A percentile compares a stretch with the other conserved stretches of the same genome.
Conservation (phyloP, 106 monocot species). For the Dioscorea alata region DNA sequence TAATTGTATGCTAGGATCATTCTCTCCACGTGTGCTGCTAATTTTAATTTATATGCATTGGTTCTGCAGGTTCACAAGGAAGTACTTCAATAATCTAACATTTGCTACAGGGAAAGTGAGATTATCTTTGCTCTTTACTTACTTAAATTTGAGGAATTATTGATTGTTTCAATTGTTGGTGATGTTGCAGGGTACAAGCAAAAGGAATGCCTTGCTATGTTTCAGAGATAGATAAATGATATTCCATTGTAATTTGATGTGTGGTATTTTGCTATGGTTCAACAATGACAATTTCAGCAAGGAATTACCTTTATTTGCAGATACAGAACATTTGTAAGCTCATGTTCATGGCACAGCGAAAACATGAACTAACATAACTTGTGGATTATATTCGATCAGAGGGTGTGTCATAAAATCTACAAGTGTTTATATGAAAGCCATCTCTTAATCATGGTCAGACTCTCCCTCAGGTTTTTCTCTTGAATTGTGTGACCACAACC, state of each 20-base stretch:
- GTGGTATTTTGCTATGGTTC: too few relatives aligned
- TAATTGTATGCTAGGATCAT: not conserved
- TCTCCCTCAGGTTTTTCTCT: constrained; percentile 33
- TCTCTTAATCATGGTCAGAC: constrained; percentile 38
- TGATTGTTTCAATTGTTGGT: not conserved
- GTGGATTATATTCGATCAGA: too few relatives aligned
- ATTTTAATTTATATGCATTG: not conserved
- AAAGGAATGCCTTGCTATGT: constrained; percentile 37
- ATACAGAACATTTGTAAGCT: not conserved
- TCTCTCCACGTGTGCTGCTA: not conserved
- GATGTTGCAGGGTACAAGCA: constrained; percentile 43
- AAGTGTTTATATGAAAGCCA: constrained; percentile 44
- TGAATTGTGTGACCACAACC: constrained; percentile 60
- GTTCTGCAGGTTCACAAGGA: constrained; percentile 36
- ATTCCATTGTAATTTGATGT: constrained; percentile 23
- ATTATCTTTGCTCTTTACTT: too few relatives aligned
- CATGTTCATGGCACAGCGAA: not conserved
- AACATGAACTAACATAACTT: too few relatives aligned
- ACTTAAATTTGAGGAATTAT: not conserved
- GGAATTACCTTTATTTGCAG: not conserved
- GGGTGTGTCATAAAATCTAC: not conserved
- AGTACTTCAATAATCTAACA: constrained; percentile 53
- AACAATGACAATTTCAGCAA: too few relatives aligned
- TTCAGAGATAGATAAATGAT: constrained; percentile 45
- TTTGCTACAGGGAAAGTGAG: constrained; percentile 63